Evolutionary conservation across 75 land plant genomes (phyloP).

Genomic region (Selaginella moellendorffii): DNA sequence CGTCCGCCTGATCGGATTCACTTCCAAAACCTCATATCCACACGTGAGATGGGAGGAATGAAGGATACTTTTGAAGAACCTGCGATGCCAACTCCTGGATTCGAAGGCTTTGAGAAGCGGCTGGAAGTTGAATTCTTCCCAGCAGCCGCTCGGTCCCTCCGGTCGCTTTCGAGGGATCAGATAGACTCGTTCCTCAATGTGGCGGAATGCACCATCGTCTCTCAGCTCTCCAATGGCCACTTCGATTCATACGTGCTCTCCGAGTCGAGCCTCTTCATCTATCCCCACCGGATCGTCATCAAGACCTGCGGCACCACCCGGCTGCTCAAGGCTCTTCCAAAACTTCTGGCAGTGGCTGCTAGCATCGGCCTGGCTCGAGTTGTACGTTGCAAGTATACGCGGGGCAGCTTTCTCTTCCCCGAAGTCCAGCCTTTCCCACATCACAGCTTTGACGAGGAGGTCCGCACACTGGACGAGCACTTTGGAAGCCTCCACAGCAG

Average conservation of each 20-base stretch:
- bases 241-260: slow-evolving; percentile 68
- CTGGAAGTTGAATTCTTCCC: slow-evolving; percentile 54
- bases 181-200: slow-evolving; percentile 33
- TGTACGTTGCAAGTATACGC: slow-evolving; percentile 38
- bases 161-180: slow-evolving; percentile 21
- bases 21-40: not conserved
- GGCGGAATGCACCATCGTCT: slow-evolving; percentile 67
- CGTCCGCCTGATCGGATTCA: not conserved
- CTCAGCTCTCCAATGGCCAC: slow-evolving; percentile 35
- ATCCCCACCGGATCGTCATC: slow-evolving; percentile 50
- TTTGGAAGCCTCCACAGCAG: slow-evolving; percentile 17
- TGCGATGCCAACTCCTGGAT: slow-evolving; percentile 41
- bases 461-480: slow-evolving; percentile 25
- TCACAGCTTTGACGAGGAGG: slow-evolving; percentile 47
- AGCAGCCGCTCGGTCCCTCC: slow-evolving; percentile 15
- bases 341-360: slow-evolving; percentile 24
- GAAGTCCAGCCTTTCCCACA: slow-evolving; percentile 55
- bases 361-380: slow-evolving; percentile 18
- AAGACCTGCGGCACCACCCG: slow-evolving; percentile 77
- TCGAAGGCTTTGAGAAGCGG: slow-evolving; percentile 75
- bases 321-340: slow-evolving; percentile 39
- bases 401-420: slow-evolving; percentile 68
- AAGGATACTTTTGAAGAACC: not conserved
- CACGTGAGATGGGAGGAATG: not conserved
- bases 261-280: slow-evolving; percentile 67